Conservation (phyloP, 1,284 basidiomycete species). For the Melampsora occidentalis region DNA sequence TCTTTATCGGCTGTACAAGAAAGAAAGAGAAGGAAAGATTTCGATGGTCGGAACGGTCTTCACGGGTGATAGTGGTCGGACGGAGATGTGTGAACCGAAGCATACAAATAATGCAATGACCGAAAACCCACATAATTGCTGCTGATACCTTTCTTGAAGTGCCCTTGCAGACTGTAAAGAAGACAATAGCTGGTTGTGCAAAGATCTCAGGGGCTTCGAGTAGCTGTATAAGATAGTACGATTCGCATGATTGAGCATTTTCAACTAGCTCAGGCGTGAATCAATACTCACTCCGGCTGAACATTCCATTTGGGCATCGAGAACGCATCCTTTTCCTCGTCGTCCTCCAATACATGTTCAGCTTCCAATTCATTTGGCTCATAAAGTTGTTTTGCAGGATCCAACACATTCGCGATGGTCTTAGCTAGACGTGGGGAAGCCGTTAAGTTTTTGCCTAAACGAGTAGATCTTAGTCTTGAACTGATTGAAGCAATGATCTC, state of each 20-base stretch:
- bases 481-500: conserved; percentile 32
- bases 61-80: not conserved
- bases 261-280: not conserved
- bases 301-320: conserved; percentile 25
- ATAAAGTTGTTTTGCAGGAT: not conserved
- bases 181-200: conserved; percentile 7
- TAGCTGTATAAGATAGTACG: conserved; percentile 5
- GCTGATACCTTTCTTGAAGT: conserved; percentile 22
- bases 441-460: conserved; percentile 10
- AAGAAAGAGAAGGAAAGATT: not conserved
- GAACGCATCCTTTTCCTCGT: conserved; percentile 28
- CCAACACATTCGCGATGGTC: conserved; percentile 1
- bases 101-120: not conserved
- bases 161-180: conserved; percentile 18
- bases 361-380: not conserved
- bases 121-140: conserved; percentile 15
- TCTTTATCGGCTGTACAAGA: conserved; percentile 8
- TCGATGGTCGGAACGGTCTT: not conserved
- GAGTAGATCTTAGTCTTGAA: conserved; percentile 3
- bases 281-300: conserved; percentile 20
- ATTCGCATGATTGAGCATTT: not conserved
- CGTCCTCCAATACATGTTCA: conserved; percentile 9
- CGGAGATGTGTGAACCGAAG: not conserved
- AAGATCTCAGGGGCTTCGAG: conserved; percentile 14
- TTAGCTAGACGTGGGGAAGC: conserved; percentile 10